phyloP scores from a whole-genome alignment of 2,329 filamentous ascomycete genomes.

The Teratosphaeria gauchensis region DNA sequence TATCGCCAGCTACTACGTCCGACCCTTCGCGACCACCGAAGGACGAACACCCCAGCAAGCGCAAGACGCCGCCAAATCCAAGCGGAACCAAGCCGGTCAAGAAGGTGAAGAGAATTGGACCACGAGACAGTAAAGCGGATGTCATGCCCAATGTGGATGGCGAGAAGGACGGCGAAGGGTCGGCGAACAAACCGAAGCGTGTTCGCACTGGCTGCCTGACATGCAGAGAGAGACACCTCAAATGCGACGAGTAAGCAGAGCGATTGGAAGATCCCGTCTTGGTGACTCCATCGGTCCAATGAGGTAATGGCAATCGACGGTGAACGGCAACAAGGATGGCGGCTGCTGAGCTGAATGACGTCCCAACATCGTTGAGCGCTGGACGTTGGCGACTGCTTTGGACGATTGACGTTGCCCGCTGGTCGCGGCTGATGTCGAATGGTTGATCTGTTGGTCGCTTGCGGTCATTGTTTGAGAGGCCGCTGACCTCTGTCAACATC shows the following conservation, averaged over 20 bases:
- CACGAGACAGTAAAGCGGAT: constrained; percentile 16
- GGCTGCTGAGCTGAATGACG: too few species aligned
- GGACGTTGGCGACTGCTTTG: background rate
- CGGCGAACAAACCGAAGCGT: constrained; percentile 60
- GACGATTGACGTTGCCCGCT: background rate
- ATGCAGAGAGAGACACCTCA: constrained; percentile 79
- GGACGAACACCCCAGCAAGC: constrained; percentile 8
- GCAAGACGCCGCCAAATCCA: constrained; percentile 17
- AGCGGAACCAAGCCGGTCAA: constrained; percentile 18
- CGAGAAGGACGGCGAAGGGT: constrained; percentile 21
- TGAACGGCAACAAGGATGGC: too few species aligned
- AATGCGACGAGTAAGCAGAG: constrained; percentile 60
- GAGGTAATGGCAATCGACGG: background rate
- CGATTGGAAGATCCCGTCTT: constrained; percentile 2
- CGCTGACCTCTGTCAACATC: background rate
- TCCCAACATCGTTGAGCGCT: too few species aligned
- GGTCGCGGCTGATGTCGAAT: background rate
- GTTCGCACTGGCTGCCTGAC: constrained; percentile 87
- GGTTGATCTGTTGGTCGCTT: background rate
- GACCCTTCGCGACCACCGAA: constrained; percentile 2
- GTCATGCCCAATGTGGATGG: constrained; percentile 20
- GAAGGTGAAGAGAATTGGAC: constrained; percentile 24
- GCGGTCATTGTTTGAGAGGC: background rate
- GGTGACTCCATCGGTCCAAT: constrained; percentile 29
- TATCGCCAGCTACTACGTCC: constrained; percentile 7